Evolutionary conservation across 1,284 basidiomycete genomes (phyloP).

Genomic region (Athelia sp.): DNA sequence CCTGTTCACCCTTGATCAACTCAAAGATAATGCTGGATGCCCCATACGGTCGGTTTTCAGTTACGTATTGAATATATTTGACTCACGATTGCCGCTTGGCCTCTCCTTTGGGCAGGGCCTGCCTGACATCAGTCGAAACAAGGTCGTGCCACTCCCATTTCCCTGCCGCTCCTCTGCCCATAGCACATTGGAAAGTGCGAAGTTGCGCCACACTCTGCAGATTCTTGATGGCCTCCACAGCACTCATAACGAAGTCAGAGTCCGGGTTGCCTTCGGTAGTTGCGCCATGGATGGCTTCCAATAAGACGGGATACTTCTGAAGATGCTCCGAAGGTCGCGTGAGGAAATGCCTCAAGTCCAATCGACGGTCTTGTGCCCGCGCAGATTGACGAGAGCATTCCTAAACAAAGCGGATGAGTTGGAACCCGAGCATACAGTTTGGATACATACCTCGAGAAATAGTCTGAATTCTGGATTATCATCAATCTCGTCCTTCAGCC

Average conservation of each 20-base stretch:
- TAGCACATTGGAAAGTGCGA: constrained; percentile 82
- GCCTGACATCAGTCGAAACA: constrained; percentile 64
- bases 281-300: constrained; percentile 83
- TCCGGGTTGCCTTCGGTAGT: constrained; percentile 79
- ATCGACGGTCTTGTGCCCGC: constrained; percentile 66
- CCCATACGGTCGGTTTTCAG: constrained; percentile 4
- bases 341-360: constrained; percentile 86
- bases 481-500: constrained; percentile 82
- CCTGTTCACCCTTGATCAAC: constrained; percentile 93
- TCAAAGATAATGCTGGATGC: constrained; percentile 82
- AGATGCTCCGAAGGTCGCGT: constrained; percentile 85
- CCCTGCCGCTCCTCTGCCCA: constrained; percentile 69
- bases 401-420: constrained; percentile 22
- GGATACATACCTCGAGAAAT: constrained; percentile 77
- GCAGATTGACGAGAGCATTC: constrained; percentile 55
- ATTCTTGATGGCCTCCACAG: constrained; percentile 73
- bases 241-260: constrained; percentile 70
- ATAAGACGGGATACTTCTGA: constrained; percentile 83
- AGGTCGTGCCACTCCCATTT: constrained; percentile 89
- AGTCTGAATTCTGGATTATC: constrained; percentile 78
- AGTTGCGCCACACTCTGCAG: constrained; percentile 75
- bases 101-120: constrained; percentile 70
- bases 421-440: not conserved
- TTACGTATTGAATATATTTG: constrained; percentile 1
- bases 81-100: constrained; percentile 84